Base-by-base conservation (phyloP, 202 grass and related monocot genomes). In the Eragrostis tef region DNA sequence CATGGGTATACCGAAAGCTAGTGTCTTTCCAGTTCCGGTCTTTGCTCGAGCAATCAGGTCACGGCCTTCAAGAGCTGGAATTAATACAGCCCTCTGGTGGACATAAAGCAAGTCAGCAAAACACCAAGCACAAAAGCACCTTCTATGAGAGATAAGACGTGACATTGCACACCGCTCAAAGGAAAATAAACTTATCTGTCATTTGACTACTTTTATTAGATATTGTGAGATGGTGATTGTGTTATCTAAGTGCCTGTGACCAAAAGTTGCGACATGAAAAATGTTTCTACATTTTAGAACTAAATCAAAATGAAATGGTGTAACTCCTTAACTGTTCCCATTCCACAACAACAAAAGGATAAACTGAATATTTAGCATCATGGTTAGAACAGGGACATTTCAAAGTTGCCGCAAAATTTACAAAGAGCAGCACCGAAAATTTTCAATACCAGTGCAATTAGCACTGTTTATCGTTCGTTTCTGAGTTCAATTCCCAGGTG, bases 1-100 rank as follows among this genome's bases (percentile, higher is more conserved):
- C 82, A 99, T 99, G 61, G 96, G 96, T 45, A 99, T 96, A 56
- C 96, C 96, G 79, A 99, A 99, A 57, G 96, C 96, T 45, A 99
- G 63, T 1, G 96, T 99, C 84, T 99, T 99, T 31, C 96, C 96
- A 0, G 96, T 99, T 80, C 96, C 96, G 12, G 96, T 99, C 81
- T 99, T 99, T 61, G 96, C 96, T 70, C 96, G 80, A 60, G 96
- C 96, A 89, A 99, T 99, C 64, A 99, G 71, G 74, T 99, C 96
- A 34, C 85, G 96, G 0, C 96, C 93, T 87, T 99, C 88, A 60
- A 99, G 83, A 56, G 93, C 93, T 29, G 96, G 96, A 81, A 93
- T 69, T 64, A 99, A 72, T 26, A 99, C 96, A 60, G 96, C 96
- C 82, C 96, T 96, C 96, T 99, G 76, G 57, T 86, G 57, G 31